phyloP scores from a whole-genome alignment of 495 filamentous ascomycete genomes.

The Haplographium delicatum region DNA sequence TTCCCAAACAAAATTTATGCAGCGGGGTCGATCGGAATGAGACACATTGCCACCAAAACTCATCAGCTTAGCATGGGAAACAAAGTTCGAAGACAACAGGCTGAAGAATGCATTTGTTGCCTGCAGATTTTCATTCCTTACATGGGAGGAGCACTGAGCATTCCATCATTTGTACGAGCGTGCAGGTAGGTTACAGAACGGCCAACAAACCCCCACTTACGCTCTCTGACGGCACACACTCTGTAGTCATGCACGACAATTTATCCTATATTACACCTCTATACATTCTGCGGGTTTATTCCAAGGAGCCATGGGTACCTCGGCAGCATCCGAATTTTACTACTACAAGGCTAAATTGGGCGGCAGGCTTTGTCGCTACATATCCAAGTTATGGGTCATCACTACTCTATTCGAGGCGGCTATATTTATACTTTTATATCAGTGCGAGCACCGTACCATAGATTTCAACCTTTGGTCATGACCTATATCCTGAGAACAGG shows the following conservation, averaged over 20 bases:
- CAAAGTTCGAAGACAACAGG: background rate
- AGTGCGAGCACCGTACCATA: background rate
- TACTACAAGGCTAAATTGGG: constrained; percentile 9
- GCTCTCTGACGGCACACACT: too few relatives aligned
- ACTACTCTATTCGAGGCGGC: constrained; percentile 12
- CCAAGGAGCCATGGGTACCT: background rate
- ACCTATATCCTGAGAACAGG: background rate
- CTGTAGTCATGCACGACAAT: background rate
- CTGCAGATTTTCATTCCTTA: background rate
- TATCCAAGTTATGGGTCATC: background rate
- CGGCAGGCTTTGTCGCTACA: too few relatives aligned
- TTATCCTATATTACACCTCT: background rate
- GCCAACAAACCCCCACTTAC: too few relatives aligned
- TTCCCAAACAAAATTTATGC: background rate
- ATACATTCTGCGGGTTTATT: background rate
- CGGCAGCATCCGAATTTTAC: constrained; percentile 3
- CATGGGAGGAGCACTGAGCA: background rate
- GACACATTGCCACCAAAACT: background rate
- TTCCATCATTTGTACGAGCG: background rate
- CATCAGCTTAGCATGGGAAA: background rate
- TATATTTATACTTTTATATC: constrained; percentile 6
- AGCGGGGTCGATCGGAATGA: background rate
- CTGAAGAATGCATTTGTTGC: background rate
- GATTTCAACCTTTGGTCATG: background rate
- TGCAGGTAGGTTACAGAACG: background rate